Evolutionary conservation across 306 rosid genomes (phyloP).

Genomic region (Carpinus fangiana): DNA sequence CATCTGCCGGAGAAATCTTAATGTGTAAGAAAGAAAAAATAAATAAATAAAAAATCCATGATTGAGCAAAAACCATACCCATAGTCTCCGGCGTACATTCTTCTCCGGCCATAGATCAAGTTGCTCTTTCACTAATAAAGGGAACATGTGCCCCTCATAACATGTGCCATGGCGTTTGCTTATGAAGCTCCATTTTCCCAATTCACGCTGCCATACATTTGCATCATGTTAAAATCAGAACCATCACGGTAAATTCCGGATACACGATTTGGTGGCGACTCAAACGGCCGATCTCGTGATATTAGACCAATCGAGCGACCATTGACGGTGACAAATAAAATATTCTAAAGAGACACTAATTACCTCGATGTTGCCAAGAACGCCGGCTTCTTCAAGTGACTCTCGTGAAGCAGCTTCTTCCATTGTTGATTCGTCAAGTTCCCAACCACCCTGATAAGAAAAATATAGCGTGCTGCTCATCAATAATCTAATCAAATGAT

Average conservation of each 20-base stretch:
- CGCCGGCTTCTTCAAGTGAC: conserved; percentile 96
- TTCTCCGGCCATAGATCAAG: conserved; percentile 95
- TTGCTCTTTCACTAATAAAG: conserved; percentile 79
- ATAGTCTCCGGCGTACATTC: conserved; percentile 62
- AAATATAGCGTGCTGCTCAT: neutral
- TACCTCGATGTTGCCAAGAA: conserved; percentile 81
- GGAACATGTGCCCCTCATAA: conserved; percentile 95
- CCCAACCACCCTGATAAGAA: conserved; percentile 86
- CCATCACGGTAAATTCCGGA: too few species aligned
- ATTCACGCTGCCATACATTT: conserved; percentile 51
- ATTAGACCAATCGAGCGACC: too few species aligned
- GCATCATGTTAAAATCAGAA: neutral
- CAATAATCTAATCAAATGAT: neutral
- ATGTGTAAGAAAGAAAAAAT: neutral
- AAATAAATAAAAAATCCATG: too few species aligned
- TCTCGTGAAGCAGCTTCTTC: conserved; percentile 94
- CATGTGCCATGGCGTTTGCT: conserved; percentile 81
- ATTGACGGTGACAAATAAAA: too few species aligned
- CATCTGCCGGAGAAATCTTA: neutral
- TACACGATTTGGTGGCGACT: neutral
- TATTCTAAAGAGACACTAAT: neutral
- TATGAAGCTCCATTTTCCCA: conserved; percentile 91
- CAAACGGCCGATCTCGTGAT: too few species aligned
- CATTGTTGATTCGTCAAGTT: conserved; percentile 84
- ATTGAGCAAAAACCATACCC: conserved; percentile 52